Evolutionary conservation across 768 basidiomycete species (phyloP), one percentile per base, ranked within the genome.

Genomic region (Podaxis rugospora): DNA sequence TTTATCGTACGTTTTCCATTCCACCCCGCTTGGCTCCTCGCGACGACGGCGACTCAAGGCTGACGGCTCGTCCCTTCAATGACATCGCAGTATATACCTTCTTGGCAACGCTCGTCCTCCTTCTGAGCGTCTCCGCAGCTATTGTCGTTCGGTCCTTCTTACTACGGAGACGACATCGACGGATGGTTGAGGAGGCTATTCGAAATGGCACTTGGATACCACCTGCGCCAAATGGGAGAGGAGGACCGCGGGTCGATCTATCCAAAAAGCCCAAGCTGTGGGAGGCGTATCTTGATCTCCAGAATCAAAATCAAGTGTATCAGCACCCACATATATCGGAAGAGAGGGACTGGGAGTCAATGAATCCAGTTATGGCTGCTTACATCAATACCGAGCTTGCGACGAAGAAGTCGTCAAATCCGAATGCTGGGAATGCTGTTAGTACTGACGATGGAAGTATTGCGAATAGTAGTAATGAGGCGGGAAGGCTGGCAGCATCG

Each of bases 121-220:
- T 90, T 18, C 79, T 89, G 23, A 76, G 78, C 42, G 83, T 90
- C n/a, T 87, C 86, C 7, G 81, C 81, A 2, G 85, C 85, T 11
- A 87, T 89, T 67, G 81, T 89, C 62, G 64, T 82, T 50, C 85
- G 88, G 37, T 88, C 86, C 21, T 78, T 88, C 61, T 63, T 88
- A 42, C 76, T 89, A n/a, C 80, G 88, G 2, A 73, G 86, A 13
- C 80, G 88, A 3, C 84, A 86, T 59, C 79, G 83, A 16, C 78
- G 77, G 5, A 68, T 85, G 66, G 74, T 88, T 35, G 85, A 83
- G 55, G 85, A 88, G 62, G 86, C 85, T 16, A 87, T 88, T 63
- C 75, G 80, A 23, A 83, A 85, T 61, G 87, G 87, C 7, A 85
- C 85, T 5, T 87, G 83, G 80, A 62, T 82, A 9, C 79, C 82